A percentile compares a stretch with the other conserved stretches of the same genome.
phyloP scores from a whole-genome alignment of 352 stramenopile genomes.

The Salisapilia sapeloensis region DNA sequence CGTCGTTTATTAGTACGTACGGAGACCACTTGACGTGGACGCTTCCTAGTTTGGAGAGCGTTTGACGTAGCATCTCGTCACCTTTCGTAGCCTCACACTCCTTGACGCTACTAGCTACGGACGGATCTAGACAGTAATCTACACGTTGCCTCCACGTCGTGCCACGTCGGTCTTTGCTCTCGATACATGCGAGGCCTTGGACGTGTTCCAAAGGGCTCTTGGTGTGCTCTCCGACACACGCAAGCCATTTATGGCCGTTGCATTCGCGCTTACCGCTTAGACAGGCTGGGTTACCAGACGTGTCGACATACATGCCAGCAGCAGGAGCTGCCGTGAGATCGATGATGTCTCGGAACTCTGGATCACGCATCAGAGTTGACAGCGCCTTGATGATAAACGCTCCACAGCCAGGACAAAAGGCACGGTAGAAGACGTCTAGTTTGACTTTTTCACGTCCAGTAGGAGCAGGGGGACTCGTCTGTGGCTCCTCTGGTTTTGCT shows the following conservation, averaged over 20 bases:
- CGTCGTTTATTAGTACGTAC: conserved; percentile 48
- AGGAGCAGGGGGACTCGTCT: too few relatives aligned
- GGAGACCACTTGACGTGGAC: conserved; percentile 48
- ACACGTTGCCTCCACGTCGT: conserved; percentile 30
- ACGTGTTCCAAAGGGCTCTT: too few relatives aligned
- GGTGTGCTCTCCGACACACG: conserved; percentile 49
- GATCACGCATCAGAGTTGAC: conserved; percentile 35
- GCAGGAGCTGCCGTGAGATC: conserved; percentile 53
- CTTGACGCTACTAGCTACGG: neutral
- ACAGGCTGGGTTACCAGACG: conserved; percentile 45
- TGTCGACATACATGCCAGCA: conserved; percentile 39
- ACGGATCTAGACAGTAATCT: neutral
- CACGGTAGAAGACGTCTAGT: conserved; percentile 64
- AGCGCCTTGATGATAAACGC: conserved; percentile 49
- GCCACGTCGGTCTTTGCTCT: conserved; percentile 63
- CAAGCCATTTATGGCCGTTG: conserved; percentile 61
- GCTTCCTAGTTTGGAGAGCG: conserved; percentile 4
- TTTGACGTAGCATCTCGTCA: neutral
- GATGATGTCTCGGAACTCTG: conserved; percentile 56
- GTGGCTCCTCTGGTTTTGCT: conserved; percentile 3
- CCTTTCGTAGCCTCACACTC: neutral
- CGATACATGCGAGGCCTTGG: too few relatives aligned
- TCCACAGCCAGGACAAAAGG: conserved; percentile 63
- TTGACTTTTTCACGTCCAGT: conserved; percentile 47
- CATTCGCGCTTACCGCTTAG: conserved; percentile 52